Evolutionary conservation across 163 green algal species (phyloP), one percentile per base, ranked within the genome.

Genomic region (Chlorella variabilis): DNA sequence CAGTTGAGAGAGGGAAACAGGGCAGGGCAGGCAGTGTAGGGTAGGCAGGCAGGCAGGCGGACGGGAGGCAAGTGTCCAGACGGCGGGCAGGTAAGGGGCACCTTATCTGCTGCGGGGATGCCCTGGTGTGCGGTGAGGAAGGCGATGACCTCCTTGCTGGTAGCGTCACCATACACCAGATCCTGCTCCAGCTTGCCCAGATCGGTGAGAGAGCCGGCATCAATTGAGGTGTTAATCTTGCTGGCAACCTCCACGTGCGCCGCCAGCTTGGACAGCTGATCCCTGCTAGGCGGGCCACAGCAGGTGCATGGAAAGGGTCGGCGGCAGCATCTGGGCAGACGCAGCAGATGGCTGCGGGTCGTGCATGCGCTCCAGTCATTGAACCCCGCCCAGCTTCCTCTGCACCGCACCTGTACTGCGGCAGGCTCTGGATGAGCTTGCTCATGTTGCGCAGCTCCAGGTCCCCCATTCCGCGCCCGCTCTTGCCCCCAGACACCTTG

Each of bases 141-240:
- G 7, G 88, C 86, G 69, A 98, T 92, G 48, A 99, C 84, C 66
- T 99, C 96, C 87, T 96, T 97, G 79, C 74, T 90, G 56, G 82
- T 95, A 56, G 94, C 94, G 23, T 98, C 95, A 0, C 96, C 96
- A 83, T 95, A 97, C 54, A 99, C 89, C 45, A 97, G 69, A 81
- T 96, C 94, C 84, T 80, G 73, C 73, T 80, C 73, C 73, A 80
- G 56, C 73, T 80, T 80, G 73, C 73, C 73, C 73, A 80, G 54
- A n/a, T 85, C 73, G 2, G 88, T 90, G 59, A 99, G 89, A 21
- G 74, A 59, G 21, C 89, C 71, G 36, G 83, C 81, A 4, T 96
- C 91, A 29, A 94, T 91, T 13, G 79, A 56, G 11, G 56, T 67
- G 71, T 94, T 96, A 17, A 98, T 78, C 69, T 80, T 82, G 67